Base-by-base conservation (phyloP, 2,329 filamentous ascomycete genomes). In the Colletotrichum somersetense region DNA sequence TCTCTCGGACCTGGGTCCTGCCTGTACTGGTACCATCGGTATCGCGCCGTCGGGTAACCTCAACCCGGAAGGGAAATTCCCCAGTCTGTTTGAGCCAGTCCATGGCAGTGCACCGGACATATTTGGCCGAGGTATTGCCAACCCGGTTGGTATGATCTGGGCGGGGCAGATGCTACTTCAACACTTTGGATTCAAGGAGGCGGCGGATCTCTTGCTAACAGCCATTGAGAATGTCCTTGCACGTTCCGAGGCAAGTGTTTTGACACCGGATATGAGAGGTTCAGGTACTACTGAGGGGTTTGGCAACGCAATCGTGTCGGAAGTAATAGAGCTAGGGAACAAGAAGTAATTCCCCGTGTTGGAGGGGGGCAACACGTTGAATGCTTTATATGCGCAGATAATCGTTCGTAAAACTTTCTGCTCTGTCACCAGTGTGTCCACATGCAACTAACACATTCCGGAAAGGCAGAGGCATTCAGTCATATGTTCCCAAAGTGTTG, bases 21-120 rank as follows among this genome's bases (percentile, higher is more conserved):
- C 91, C 0, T 82, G 93, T 8, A 91, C 91, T 3, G 91, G 91
- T 0, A 91, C 88, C 2, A 93, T 93, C 72, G 91, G 92, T 11
- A 93, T 94, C 70, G 91, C 91, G 4, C 91, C 91, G 3, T 92
- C 91, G 0, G 89, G 86, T 61, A 93, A 92, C 75, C 83, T 93
- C 1, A 91, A 93, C 74, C 91, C 91, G 1, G 83, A 81, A 0
- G 78, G 87, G 78, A 38, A 87, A 79, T 77, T 89, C 79, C 75
- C 89, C 74, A 87, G 84, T 65, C 89, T 90, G 86, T 91, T 90
- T 73, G 89, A 90, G 81, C 92, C 92, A 5, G 93, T 94, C 66
- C 92, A 94, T 78, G 92, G 91, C 84, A 89, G 78, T 64, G 92
- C 92, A 2, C 92, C 92, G 14, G 92, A 94, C 75, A 94, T 94